Evolutionary conservation across 305 asterid genomes (phyloP).

Genomic region (Solanum hybrid): DNA sequence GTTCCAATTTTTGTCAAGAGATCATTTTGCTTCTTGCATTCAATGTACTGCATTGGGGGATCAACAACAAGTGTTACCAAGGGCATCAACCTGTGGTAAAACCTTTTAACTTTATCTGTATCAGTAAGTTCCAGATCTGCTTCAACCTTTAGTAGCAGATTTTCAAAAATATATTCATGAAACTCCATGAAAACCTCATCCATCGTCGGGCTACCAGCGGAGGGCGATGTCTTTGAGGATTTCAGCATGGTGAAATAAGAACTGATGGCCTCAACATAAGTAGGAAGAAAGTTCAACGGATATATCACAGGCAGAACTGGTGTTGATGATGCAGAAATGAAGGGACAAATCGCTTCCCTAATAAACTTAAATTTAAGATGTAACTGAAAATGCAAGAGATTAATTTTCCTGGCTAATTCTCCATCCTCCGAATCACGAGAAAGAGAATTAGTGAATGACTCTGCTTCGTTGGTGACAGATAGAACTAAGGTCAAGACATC

Average conservation of each 20-base stretch:
- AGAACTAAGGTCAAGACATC: neutral
- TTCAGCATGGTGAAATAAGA: neutral
- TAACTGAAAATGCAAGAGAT: neutral
- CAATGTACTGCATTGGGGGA: neutral
- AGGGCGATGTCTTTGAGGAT: neutral
- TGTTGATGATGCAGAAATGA: neutral
- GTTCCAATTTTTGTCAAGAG: neutral
- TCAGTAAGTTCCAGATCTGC: neutral
- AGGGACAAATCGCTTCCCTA: neutral
- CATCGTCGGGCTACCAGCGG: neutral
- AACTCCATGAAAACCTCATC: neutral
- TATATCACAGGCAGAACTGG: neutral
- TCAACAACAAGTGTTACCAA: neutral
- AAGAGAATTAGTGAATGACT: neutral
- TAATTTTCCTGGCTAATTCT: neutral
- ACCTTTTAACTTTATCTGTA: neutral
- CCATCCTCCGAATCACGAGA: neutral
- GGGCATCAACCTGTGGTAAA: neutral
- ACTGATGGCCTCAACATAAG: neutral
- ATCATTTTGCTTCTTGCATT: neutral
- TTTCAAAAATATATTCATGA: neutral
- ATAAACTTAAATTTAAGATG: neutral
- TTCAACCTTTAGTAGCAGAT: neutral
- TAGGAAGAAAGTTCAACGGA: neutral
- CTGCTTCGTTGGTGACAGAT: neutral